Conservation (phyloP, 2,329 filamentous ascomycete genomes). For the Nothomitra cinnamomea region DNA sequence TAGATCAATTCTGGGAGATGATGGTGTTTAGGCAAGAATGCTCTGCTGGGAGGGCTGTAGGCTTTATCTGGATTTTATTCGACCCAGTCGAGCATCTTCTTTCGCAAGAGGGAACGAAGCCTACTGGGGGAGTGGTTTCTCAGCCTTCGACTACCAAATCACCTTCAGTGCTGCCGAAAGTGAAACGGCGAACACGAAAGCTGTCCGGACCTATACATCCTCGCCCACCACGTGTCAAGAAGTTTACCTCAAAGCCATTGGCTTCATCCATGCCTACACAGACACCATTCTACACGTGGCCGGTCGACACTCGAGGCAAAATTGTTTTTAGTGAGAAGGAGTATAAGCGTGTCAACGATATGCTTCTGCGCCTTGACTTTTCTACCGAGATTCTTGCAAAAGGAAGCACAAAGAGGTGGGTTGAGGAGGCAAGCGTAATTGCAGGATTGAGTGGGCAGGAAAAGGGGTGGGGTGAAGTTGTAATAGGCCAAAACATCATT, state of each 20-base stretch:
- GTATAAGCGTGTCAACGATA: conserved; percentile 51
- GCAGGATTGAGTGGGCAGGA: conserved; percentile 15
- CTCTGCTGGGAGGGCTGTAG: conserved; percentile 77
- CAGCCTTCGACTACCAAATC: background rate
- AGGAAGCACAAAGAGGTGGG: conserved; percentile 52
- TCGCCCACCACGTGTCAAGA: conserved; percentile 48
- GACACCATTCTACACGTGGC: conserved; percentile 52
- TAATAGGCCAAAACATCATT: conserved; percentile 19
- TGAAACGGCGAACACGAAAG: conserved; percentile 14
- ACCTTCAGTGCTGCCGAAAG: background rate
- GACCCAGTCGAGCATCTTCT: conserved; percentile 30
- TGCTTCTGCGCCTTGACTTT: conserved; percentile 61
- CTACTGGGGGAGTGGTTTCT: background rate
- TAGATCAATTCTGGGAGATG: conserved; percentile 97
- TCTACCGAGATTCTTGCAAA: conserved; percentile 43
- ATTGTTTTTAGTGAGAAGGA: conserved; percentile 43
- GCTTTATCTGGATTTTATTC: conserved; percentile 88
- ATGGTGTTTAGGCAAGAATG: conserved; percentile 96
- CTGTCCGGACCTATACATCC: conserved; percentile 44
- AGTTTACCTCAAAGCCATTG: conserved; percentile 30
- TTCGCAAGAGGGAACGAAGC: conserved; percentile 8
- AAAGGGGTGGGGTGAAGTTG: conserved; percentile 32
- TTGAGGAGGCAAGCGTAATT: conserved; percentile 42
- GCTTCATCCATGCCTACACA: conserved; percentile 26
- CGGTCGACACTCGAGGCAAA: conserved; percentile 40